Conservation (phyloP, 2,329 filamentous ascomycete species). For the Biscogniauxia sp. region DNA sequence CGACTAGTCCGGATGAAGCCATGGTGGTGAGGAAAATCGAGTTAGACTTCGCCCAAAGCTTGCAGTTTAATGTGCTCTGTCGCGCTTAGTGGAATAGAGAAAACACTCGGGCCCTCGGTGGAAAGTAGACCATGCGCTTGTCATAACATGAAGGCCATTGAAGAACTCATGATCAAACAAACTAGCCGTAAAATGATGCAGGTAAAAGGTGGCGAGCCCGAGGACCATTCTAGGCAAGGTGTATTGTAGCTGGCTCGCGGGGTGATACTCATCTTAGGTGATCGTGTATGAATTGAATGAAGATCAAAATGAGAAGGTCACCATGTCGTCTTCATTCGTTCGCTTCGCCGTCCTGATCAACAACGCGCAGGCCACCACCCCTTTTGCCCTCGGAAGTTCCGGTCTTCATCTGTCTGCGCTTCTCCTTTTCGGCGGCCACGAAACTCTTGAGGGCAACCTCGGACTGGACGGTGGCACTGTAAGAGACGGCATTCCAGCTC, state of each 20-base stretch:
- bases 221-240: neutral
- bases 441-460: slow-evolving; percentile 82
- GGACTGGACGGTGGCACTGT: slow-evolving; percentile 77
- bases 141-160: neutral
- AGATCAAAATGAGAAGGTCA: neutral
- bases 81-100: neutral
- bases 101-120: too few relatives aligned
- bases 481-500: slow-evolving; percentile 81
- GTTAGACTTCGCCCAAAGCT: neutral
- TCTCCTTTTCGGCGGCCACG: slow-evolving; percentile 65
- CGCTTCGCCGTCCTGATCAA: slow-evolving; percentile 38
- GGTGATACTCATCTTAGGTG: neutral
- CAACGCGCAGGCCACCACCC: slow-evolving; percentile 43
- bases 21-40: neutral
- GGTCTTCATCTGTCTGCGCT: slow-evolving; percentile 46
- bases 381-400: slow-evolving; percentile 41
- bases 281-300: neutral
- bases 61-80: neutral
- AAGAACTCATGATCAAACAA: neutral
- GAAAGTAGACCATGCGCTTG: neutral
- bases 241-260: neutral
- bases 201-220: neutral
- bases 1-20: neutral
- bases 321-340: slow-evolving; percentile 27
- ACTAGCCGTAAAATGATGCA: neutral